Conservation (phyloP, 2,329 filamentous ascomycete genomes). For the Hypomyces perniciosus region DNA sequence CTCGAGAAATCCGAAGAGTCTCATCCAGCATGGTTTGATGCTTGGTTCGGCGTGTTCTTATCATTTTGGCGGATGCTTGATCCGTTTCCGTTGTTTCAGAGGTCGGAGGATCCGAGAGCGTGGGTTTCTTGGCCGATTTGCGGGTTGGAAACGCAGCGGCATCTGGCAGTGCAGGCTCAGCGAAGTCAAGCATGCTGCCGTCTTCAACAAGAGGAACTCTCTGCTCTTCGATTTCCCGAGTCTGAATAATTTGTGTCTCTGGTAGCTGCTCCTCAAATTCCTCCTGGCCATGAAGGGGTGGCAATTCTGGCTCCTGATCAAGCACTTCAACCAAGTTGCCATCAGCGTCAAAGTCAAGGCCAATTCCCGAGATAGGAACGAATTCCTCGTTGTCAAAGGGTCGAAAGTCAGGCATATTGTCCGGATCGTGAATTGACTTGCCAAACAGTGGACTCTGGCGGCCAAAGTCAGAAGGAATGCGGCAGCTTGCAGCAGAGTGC, state of each 20-base stretch:
- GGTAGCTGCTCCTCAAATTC: conserved; percentile 12
- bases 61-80: conserved; percentile 16
- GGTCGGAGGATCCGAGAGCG: not conserved
- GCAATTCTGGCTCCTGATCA: conserved; percentile 40
- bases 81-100: conserved; percentile 18
- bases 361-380: conserved; percentile 33
- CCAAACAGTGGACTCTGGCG: conserved; percentile 24
- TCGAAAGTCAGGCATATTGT: conserved; percentile 21
- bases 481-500: conserved; percentile 26
- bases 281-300: conserved; percentile 30
- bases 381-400: conserved; percentile 36
- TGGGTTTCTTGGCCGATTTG: not conserved
- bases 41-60: conserved; percentile 22
- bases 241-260: not conserved
- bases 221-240: conserved; percentile 3
- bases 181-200: conserved; percentile 29
- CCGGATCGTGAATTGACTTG: conserved; percentile 17
- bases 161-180: conserved; percentile 33
- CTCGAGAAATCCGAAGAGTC: conserved; percentile 29
- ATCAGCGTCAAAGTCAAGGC: conserved; percentile 45
- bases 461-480: conserved; percentile 30
- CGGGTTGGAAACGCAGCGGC: conserved; percentile 27
- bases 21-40: conserved; percentile 25
- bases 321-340: conserved; percentile 41
- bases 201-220: conserved; percentile 21